phyloP scores from a whole-genome alignment of 257 asterid species.

The Nemophila menziesii region DNA sequence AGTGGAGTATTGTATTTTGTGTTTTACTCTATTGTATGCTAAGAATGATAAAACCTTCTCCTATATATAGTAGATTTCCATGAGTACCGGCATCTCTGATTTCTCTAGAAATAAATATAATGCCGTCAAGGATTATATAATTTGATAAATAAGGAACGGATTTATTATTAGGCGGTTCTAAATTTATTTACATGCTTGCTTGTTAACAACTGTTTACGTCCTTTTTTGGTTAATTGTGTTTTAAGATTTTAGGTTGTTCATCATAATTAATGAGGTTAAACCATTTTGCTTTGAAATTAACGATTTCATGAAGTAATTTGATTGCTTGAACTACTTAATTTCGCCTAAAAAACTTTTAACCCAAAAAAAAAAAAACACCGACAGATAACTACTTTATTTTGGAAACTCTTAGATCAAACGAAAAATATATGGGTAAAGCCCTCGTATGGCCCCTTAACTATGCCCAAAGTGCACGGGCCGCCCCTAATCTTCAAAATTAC shows the following conservation, averaged over 20 bases:
- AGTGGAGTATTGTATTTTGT: background rate
- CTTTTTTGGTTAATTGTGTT: background rate
- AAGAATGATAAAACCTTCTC: background rate
- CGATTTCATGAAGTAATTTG: background rate
- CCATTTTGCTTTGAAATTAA: background rate
- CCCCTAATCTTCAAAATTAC: too few relatives aligned
- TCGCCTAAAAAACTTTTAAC: too few relatives aligned
- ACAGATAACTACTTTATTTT: too few relatives aligned
- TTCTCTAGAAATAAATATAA: background rate
- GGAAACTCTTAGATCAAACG: too few relatives aligned
- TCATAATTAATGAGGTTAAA: background rate
- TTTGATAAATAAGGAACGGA: background rate
- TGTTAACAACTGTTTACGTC: background rate
- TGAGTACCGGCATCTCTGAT: background rate
- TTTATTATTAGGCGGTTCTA: background rate
- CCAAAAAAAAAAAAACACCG: too few relatives aligned
- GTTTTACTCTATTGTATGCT: too few relatives aligned
- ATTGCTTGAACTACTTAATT: too few relatives aligned
- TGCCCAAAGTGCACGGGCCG: too few relatives aligned
- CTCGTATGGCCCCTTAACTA: too few relatives aligned
- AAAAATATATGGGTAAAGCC: too few relatives aligned
- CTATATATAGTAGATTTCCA: background rate
- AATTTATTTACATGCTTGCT: background rate
- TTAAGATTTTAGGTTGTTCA: background rate
- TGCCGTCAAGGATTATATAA: background rate